Evolutionary conservation across 2,329 filamentous ascomycete species (phyloP).

Genomic region (Arthrobotrys iridis): DNA sequence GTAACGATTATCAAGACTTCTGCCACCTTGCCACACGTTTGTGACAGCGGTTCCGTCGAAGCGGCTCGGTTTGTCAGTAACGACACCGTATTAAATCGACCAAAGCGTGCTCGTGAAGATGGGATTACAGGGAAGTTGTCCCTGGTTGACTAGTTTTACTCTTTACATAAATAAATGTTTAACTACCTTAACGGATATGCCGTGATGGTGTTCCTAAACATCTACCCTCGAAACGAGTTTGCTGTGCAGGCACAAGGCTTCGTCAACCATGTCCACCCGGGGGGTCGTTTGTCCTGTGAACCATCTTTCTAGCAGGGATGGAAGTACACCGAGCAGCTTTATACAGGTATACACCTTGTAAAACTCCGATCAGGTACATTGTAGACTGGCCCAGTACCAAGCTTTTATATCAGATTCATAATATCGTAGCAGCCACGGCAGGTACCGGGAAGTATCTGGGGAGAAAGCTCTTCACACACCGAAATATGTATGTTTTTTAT

Average conservation of each 20-base stretch:
- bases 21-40: slow-evolving; percentile 31
- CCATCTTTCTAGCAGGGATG: slow-evolving; percentile 31
- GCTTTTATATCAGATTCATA: slow-evolving; percentile 42
- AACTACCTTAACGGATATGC: slow-evolving; percentile 42
- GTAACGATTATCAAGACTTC: slow-evolving; percentile 9
- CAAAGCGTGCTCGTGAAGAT: slow-evolving; percentile 32
- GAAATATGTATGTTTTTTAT: not conserved
- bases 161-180: slow-evolving; percentile 16
- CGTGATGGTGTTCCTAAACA: slow-evolving; percentile 41
- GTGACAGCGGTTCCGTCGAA: slow-evolving; percentile 22
- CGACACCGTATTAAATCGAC: slow-evolving; percentile 41
- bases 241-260: slow-evolving; percentile 19
- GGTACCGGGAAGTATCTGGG: slow-evolving; percentile 3
- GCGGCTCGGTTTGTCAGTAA: slow-evolving; percentile 20
- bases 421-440: not conserved
- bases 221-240: slow-evolving; percentile 41
- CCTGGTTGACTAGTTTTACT: slow-evolving; percentile 29
- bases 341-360: slow-evolving; percentile 41
- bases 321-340: not conserved
- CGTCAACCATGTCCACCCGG: slow-evolving; percentile 30
- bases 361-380: slow-evolving; percentile 50
- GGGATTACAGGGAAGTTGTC: slow-evolving; percentile 34
- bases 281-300: slow-evolving; percentile 37
- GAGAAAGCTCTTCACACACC: not conserved
- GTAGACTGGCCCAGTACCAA: slow-evolving; percentile 29